Percentiles rank a stretch among this genome's conserved stretches.
Evolutionary conservation across 2,329 filamentous ascomycete genomes (phyloP).

Genomic region (Westerdykella aurantiaca): DNA sequence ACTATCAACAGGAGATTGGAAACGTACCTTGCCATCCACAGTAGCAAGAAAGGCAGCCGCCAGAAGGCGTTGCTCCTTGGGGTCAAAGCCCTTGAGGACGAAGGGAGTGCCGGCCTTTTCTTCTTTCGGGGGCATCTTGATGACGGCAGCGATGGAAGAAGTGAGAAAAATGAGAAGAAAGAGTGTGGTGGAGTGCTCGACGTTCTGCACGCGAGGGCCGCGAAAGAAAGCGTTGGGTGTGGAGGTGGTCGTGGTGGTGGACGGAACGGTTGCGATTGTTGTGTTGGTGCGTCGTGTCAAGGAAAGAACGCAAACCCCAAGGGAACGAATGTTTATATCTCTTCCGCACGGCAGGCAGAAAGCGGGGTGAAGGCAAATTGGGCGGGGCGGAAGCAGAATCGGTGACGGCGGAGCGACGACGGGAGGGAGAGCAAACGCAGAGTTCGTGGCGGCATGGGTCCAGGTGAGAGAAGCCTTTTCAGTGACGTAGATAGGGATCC

Average conservation of each 20-base stretch:
- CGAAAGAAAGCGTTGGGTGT: too few relatives aligned
- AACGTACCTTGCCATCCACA: slow-evolving; percentile 23
- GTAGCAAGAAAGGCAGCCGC: slow-evolving; percentile 28
- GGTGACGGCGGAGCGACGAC: too few relatives aligned
- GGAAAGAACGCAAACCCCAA: neutral
- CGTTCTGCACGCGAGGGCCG: too few relatives aligned
- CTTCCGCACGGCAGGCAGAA: too few relatives aligned
- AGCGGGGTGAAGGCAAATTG: slow-evolving; percentile 1
- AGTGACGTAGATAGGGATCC: too few relatives aligned
- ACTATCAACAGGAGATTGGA: neutral
- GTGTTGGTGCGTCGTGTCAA: neutral
- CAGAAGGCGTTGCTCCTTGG: slow-evolving; percentile 23
- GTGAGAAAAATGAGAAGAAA: too few relatives aligned
- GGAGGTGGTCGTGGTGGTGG: neutral
- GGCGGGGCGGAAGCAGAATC: neutral
- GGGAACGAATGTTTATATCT: too few relatives aligned
- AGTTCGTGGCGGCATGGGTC: too few relatives aligned
- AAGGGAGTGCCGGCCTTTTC: slow-evolving; percentile 3
- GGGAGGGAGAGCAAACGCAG: too few relatives aligned
- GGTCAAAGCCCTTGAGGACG: slow-evolving; percentile 17
- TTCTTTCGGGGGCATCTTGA: slow-evolving; percentile 25
- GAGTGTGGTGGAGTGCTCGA: too few relatives aligned
- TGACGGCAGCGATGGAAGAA: too few relatives aligned
- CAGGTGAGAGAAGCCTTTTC: too few relatives aligned
- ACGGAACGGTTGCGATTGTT: neutral